These are phyloP conservation scores for Paecilomyces niveus DNA, from an alignment of 2,329 filamentous ascomycete genomes.

Conservation along the genomic window DNA sequence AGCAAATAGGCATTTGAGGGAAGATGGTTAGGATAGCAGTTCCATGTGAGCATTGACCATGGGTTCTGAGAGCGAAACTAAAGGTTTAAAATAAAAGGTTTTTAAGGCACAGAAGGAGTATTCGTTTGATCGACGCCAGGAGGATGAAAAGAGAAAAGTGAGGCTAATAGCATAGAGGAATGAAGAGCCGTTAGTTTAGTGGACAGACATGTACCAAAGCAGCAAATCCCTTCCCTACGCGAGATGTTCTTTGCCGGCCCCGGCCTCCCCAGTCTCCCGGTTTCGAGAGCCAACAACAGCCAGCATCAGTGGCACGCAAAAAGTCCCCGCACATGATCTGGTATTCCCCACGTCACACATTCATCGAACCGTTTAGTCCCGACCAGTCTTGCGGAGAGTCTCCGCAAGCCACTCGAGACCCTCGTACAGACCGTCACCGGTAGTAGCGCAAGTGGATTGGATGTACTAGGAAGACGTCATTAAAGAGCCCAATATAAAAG, in stretches of 20 bases:
- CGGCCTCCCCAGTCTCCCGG: constrained; percentile 19
- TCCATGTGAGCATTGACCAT: not conserved
- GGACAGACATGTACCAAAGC: constrained; percentile 27
- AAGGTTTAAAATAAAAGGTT: constrained; percentile 11
- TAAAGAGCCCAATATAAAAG: constrained; percentile 13
- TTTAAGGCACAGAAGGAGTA: constrained; percentile 18
- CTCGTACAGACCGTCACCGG: constrained; percentile 98
- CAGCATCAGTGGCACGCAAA: constrained; percentile 10
- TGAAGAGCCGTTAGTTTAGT: constrained; percentile 26
- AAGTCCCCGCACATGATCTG: constrained; percentile 17
- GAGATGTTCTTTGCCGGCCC: constrained; percentile 20
- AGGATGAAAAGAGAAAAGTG: constrained; percentile 27
- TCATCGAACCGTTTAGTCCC: constrained; percentile 35
- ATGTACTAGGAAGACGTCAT: constrained; percentile 62
- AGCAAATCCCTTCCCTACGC: constrained; percentile 22
- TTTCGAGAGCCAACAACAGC: constrained; percentile 7
- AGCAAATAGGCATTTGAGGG: not conserved
- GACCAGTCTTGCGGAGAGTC: constrained; percentile 65
- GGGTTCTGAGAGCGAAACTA: not conserved
- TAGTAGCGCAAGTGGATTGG: constrained; percentile 98
- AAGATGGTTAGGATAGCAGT: not conserved
- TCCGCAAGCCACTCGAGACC: constrained; percentile 90
- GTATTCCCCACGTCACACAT: constrained; percentile 25
- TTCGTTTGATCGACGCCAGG: constrained; percentile 23
- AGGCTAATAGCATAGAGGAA: constrained; percentile 35